Evolutionary conservation across 345 rosid genomes (phyloP), one percentile per base, ranked within the genome.

Genomic region (Lepidium didymum): DNA sequence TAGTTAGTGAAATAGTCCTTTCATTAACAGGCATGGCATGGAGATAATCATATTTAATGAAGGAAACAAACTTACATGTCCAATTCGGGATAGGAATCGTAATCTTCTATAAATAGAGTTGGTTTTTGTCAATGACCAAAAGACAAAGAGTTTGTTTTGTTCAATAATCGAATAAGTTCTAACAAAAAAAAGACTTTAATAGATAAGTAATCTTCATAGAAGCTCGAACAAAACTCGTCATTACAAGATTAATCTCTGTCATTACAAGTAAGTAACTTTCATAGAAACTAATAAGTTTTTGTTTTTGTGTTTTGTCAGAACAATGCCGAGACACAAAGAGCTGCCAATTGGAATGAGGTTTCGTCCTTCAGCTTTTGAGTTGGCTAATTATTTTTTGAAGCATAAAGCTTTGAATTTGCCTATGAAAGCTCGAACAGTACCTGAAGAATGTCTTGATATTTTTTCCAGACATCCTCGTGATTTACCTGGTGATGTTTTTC

Each of bases 351-450:
- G 98, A 46, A 81, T 57, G 58, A 81, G 94, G 70, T 92, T 92
- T 67, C 86, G 65, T 56, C 98, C 98, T 5, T 80, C 93, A 9
- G 94, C 85, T 59, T 86, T 77, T 65, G 98, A 92, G 81, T 82
- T 90, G 19, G 60, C 87, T 29, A 75, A 60, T 78, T 86, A 90
- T 70, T 90, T 90, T 75, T 68, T 92, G 81, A 78, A 21, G 47
- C 56, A 75, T 11, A 90, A 86, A 78, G 86, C 52, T 50, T 62
- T 81, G 14, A 75, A 77, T 14, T 25, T 64, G 42, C 80, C 83
- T 4, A 54, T 85, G 76, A 86, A 85, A 11, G 85, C 89, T 52
- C 75, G 33, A 6, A 29, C 33, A 29, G 76, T 88, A 52, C 88
- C 90, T 13, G 84, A 88, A 56, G 70, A 84, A 2, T 67, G 56